phyloP scores from a whole-genome alignment of 2,329 filamentous ascomycete genomes.

The Malbranchea zuffiana region DNA sequence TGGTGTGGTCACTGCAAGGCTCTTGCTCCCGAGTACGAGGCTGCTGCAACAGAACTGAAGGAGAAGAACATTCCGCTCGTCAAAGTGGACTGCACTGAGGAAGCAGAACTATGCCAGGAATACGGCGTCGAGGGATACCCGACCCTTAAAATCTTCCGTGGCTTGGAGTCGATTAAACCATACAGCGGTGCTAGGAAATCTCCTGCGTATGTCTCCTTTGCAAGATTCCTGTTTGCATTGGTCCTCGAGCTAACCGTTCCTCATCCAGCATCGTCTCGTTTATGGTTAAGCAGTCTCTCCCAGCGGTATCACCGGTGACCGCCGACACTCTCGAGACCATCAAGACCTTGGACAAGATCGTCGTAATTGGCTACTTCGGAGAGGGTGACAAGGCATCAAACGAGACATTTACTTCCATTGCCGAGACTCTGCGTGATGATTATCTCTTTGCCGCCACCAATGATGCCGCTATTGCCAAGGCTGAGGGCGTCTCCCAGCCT shows the following conservation, averaged over 20 bases:
- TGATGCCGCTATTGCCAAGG: conserved; percentile 74
- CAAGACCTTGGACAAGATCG: conserved; percentile 96
- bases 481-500: conserved; percentile 78
- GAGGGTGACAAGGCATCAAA: conserved; percentile 72
- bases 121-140: conserved; percentile 96
- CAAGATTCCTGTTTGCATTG: background rate
- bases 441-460: conserved; percentile 86
- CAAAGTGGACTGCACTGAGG: conserved; percentile 76
- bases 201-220: conserved; percentile 43
- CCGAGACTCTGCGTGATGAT: conserved; percentile 69
- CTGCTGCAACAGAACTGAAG: conserved; percentile 39
- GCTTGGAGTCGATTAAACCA: conserved; percentile 64
- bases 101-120: conserved; percentile 79
- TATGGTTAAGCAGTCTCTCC: conserved; percentile 97
- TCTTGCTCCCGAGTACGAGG: conserved; percentile 52
- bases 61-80: conserved; percentile 39
- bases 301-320: conserved; percentile 73
- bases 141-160: conserved; percentile 97
- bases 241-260: conserved; percentile 16
- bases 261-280: conserved; percentile 55
- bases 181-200: conserved; percentile 89
- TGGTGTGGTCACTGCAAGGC: conserved; percentile 99
- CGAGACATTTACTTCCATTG: conserved; percentile 65
- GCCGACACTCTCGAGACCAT: conserved; percentile 83
- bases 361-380: conserved; percentile 79